Percentiles rank a stretch among this genome's conserved stretches.
Conservation (phyloP, 345 rosid genomes). For the Salix exigua region DNA sequence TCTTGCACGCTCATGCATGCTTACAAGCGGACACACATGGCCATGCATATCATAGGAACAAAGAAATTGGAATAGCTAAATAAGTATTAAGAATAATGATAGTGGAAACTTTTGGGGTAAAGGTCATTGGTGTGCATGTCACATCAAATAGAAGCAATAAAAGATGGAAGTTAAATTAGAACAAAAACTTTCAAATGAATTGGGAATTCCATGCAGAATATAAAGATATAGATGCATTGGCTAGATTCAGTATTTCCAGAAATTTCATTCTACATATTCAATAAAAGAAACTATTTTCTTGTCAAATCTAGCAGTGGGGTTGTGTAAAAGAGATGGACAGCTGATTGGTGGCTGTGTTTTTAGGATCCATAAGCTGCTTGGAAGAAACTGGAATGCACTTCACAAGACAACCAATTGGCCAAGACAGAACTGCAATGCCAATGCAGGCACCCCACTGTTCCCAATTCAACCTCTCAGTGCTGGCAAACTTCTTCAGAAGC, state of each 20-base stretch:
- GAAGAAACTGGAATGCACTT: slow-evolving; percentile 24
- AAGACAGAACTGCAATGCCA: slow-evolving; percentile 16
- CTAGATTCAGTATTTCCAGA: not conserved
- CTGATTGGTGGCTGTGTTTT: not conserved
- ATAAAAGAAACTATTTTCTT: not conserved
- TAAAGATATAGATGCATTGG: not conserved
- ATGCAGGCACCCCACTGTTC: slow-evolving; percentile 23
- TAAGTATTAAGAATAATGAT: not conserved
- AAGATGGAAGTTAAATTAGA: not conserved
- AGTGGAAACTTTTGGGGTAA: not conserved
- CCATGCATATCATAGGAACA: not conserved
- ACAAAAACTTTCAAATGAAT: not conserved
- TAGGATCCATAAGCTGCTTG: slow-evolving; percentile 1
- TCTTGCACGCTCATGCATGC: not conserved
- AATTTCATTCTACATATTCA: not conserved
- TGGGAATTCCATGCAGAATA: not conserved
- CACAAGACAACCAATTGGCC: slow-evolving; percentile 17
- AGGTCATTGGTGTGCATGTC: not conserved
- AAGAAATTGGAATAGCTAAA: not conserved
- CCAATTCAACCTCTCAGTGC: slow-evolving; percentile 21
- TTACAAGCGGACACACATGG: not conserved
- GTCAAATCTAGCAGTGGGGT: not conserved
- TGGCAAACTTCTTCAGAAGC: slow-evolving; percentile 43
- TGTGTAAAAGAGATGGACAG: not conserved
- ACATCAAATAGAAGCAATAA: not conserved